A percentile compares a stretch with the other conserved stretches of the same genome.
phyloP scores from a whole-genome alignment of 2,329 filamentous ascomycete genomes.

The Alternaria burnsii region DNA sequence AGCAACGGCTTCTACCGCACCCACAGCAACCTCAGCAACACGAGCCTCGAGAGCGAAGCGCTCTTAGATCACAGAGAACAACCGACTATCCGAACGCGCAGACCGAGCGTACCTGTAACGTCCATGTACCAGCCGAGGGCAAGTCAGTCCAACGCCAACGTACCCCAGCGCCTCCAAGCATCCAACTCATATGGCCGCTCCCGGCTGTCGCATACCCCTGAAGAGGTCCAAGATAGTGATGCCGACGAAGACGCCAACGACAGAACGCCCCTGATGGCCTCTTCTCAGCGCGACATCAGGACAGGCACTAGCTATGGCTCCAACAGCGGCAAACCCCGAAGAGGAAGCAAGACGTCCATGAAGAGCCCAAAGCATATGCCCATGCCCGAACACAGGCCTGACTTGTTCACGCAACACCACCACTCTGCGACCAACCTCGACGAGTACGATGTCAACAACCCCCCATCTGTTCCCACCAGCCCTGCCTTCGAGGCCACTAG shows the following conservation, averaged over 20 bases:
- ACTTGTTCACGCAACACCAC: slow-evolving; percentile 36
- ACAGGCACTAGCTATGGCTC: slow-evolving; percentile 48
- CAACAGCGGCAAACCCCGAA: slow-evolving; percentile 43
- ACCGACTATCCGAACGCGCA: slow-evolving; percentile 51
- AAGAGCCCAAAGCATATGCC: slow-evolving; percentile 39
- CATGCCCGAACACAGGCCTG: slow-evolving; percentile 26
- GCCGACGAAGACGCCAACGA: slow-evolving; percentile 59
- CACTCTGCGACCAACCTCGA: slow-evolving; percentile 43
- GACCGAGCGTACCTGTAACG: slow-evolving; percentile 54
- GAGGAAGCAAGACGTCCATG: slow-evolving; percentile 43
- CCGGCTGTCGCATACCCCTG: slow-evolving; percentile 41
- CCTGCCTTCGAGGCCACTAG: slow-evolving; percentile 63
- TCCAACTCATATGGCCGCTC: slow-evolving; percentile 32
- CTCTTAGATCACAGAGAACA: slow-evolving; percentile 83
- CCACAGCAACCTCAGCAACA: slow-evolving; percentile 73
- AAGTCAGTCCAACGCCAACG: slow-evolving; percentile 31
- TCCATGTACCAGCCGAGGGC: slow-evolving; percentile 39
- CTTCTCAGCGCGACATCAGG: slow-evolving; percentile 47
- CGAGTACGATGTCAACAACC: slow-evolving; percentile 71
- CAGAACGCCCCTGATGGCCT: slow-evolving; percentile 63
- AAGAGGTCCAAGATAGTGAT: slow-evolving; percentile 55
- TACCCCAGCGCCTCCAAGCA: slow-evolving; percentile 31
- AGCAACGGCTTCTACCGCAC: slow-evolving; percentile 64
- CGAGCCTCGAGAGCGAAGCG: slow-evolving; percentile 88
- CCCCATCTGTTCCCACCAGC: slow-evolving; percentile 68